Percentiles rank a stretch among this genome's conserved stretches.
These are phyloP conservation scores for Dalbergia oliveri DNA, from an alignment of 306 rosid genomes.

Conservation along the genomic window DNA sequence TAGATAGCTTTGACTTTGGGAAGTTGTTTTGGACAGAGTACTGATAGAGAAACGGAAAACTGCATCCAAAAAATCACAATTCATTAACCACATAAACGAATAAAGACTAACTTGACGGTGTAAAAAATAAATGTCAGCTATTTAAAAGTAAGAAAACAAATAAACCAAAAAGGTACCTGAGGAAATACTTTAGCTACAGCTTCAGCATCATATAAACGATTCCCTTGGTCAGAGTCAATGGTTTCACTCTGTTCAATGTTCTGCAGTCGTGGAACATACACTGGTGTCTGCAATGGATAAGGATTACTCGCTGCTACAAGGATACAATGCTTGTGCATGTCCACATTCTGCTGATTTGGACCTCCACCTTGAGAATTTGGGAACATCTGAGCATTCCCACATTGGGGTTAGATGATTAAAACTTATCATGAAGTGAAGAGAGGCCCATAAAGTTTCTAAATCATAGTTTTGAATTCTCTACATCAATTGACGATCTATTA, in stretches of 20 bases:
- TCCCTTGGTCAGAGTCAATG: slow-evolving; percentile 74
- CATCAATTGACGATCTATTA: not conserved
- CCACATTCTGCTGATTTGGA: slow-evolving; percentile 80
- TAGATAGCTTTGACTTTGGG: slow-evolving; percentile 78
- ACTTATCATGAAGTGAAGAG: slow-evolving; percentile 18
- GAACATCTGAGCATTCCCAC: slow-evolving; percentile 75
- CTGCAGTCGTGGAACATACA: slow-evolving; percentile 78
- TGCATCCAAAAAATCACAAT: slow-evolving; percentile 57
- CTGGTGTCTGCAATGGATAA: slow-evolving; percentile 90
- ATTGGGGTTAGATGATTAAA: slow-evolving; percentile 42
- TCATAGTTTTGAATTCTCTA: slow-evolving; percentile 4
- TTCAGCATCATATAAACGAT: slow-evolving; percentile 79
- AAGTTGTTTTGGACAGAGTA: slow-evolving; percentile 93
- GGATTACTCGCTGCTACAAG: slow-evolving; percentile 95
- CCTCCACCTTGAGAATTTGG: slow-evolving; percentile 73
- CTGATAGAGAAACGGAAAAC: slow-evolving; percentile 88
- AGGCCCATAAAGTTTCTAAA: slow-evolving; percentile 22
- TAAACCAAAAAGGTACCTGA: slow-evolving; percentile 59
- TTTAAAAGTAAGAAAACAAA: slow-evolving; percentile 14
- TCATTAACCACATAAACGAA: slow-evolving; percentile 32
- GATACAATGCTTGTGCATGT: slow-evolving; percentile 85
- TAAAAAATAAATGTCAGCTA: not conserved
- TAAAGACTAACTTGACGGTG: slow-evolving; percentile 27
- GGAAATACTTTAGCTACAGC: slow-evolving; percentile 91
- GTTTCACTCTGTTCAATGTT: slow-evolving; percentile 80